Base-by-base conservation (phyloP, 805 yeast species). In the Yamadazyma laniorum region DNA sequence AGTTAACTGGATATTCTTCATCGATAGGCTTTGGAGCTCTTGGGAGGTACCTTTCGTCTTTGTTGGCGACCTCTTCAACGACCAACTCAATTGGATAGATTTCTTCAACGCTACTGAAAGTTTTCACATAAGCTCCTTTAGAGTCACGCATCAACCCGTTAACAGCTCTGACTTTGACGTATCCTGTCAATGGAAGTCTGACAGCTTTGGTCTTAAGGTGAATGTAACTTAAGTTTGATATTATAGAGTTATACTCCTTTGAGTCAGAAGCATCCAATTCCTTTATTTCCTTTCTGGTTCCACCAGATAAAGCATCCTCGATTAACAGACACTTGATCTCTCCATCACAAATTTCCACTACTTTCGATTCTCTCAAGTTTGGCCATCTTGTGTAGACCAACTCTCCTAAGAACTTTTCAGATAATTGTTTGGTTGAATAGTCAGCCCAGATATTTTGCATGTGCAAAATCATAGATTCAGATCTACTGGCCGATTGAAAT, bases 361-460 rank as follows among this genome's bases (percentile, higher is more conserved):
- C 79, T 52, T 75, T 79, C 7, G 89, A 83, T 62, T 91, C 97
- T 49, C 80, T 74, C 48, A 93, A 67, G 53, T 79, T 86, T n/a
- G 99, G 99, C 91, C 95, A 93, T 49, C 82, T 78, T 9, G 85
- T 77, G 56, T 80, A 90, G 2, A 85, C 83, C 34, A 79, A 61
- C 40, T 79, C 72, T 32, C 79, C 81, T 38, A 84, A 50, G 39
- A 73, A 77, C 51, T 79, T 73, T 40, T 77, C 73, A 17, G 88
- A 82, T 51, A 87, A 72, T 44, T 83, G 85, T 34, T 77, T 81
- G 19, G 77, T 61, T 4, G 83, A 64, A 25, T 77, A 53, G 27
- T 81, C 81, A 21, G 63, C 62, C 64, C 79, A 76, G 6, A 70
- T 58, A 53, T 82, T 75, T 32, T 73, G 69, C 18, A 90, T 52